phyloP scores from a whole-genome alignment of 2,329 filamentous ascomycete genomes.

The Aspergillus felis region DNA sequence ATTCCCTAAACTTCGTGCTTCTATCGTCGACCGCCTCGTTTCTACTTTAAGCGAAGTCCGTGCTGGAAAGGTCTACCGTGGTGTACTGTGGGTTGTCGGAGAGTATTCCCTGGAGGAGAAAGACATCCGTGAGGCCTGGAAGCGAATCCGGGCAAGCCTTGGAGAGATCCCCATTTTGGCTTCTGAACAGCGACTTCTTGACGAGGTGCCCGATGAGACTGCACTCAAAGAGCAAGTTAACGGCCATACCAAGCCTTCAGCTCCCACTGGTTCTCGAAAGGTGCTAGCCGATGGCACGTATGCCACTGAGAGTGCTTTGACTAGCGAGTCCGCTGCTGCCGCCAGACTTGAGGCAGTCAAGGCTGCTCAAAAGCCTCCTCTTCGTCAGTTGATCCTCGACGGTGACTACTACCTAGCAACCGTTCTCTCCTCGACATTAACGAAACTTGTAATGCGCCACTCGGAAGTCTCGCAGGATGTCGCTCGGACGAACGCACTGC shows the following conservation, averaged over 20 bases:
- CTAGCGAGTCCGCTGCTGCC: slow-evolving; percentile 82
- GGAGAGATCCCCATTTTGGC: slow-evolving; percentile 96
- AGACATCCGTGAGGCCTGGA: slow-evolving; percentile 96
- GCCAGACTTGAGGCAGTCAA: slow-evolving; percentile 95
- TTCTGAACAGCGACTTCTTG: slow-evolving; percentile 86
- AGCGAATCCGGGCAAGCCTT: slow-evolving; percentile 84
- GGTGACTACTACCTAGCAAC: slow-evolving; percentile 96
- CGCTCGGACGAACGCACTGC: slow-evolving; percentile 86
- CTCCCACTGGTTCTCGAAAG: slow-evolving; percentile 79
- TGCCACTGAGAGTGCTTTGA: slow-evolving; percentile 92
- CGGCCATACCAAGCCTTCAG: slow-evolving; percentile 69
- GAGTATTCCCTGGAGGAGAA: slow-evolving; percentile 93
- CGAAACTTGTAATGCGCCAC: slow-evolving; percentile 96
- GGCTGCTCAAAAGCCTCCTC: slow-evolving; percentile 90
- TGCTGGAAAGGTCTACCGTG: slow-evolving; percentile 94
- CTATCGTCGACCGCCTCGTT: slow-evolving; percentile 84
- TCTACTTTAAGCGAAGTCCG: slow-evolving; percentile 89
- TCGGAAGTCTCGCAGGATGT: slow-evolving; percentile 84
- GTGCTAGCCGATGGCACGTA: slow-evolving; percentile 96
- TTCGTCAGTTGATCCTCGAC: slow-evolving; percentile 91
- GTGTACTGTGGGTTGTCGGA: slow-evolving; percentile 95
- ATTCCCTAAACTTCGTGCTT: slow-evolving; percentile 82
- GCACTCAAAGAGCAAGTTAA: slow-evolving; percentile 69
- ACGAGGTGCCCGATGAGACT: slow-evolving; percentile 70
- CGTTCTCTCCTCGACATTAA: slow-evolving; percentile 91